Conservation (phyloP, 495 filamentous ascomycete species). For the Penicillium ochrochloron region DNA sequence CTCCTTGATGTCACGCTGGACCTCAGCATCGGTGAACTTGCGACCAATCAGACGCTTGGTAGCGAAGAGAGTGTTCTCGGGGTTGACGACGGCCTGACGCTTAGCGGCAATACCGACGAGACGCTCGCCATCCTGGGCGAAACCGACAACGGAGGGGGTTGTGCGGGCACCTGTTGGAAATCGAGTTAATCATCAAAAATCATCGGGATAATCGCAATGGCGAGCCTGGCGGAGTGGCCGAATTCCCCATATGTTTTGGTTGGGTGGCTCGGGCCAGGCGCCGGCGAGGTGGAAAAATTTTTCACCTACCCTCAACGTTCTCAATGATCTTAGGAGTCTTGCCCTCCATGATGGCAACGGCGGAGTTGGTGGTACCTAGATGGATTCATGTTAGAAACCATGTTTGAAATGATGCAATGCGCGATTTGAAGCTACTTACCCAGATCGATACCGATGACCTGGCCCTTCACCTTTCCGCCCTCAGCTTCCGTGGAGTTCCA, state of each 20-base stretch:
- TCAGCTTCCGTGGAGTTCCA: conserved; percentile 83
- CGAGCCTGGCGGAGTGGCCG: background rate
- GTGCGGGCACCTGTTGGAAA: conserved; percentile 77
- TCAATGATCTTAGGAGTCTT: conserved; percentile 95
- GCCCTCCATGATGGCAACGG: conserved; percentile 97
- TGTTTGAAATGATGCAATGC: background rate
- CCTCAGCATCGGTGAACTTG: conserved; percentile 95
- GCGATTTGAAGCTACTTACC: conserved; percentile 61
- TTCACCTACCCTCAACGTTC: conserved; percentile 83
- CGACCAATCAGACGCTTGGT: conserved; percentile 99
- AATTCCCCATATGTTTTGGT: background rate
- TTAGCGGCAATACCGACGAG: conserved; percentile 98
- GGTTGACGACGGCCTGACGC: conserved; percentile 98
- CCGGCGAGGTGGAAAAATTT: conserved; percentile 20
- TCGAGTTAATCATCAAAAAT: conserved; percentile 23
- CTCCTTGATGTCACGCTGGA: conserved; percentile 97
- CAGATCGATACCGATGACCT: conserved; percentile 98
- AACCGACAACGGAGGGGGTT: conserved; percentile 96
- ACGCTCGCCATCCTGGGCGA: conserved; percentile 95
- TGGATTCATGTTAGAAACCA: conserved; percentile 30
- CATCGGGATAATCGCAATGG: background rate
- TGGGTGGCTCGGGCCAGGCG: conserved; percentile 19
- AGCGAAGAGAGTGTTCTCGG: conserved; percentile 98
- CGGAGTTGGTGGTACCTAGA: conserved; percentile 94
- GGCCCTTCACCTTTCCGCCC: conserved; percentile 84